Conservation (phyloP, 768 basidiomycete genomes). For the Tylopilus rubrobrunneus region DNA sequence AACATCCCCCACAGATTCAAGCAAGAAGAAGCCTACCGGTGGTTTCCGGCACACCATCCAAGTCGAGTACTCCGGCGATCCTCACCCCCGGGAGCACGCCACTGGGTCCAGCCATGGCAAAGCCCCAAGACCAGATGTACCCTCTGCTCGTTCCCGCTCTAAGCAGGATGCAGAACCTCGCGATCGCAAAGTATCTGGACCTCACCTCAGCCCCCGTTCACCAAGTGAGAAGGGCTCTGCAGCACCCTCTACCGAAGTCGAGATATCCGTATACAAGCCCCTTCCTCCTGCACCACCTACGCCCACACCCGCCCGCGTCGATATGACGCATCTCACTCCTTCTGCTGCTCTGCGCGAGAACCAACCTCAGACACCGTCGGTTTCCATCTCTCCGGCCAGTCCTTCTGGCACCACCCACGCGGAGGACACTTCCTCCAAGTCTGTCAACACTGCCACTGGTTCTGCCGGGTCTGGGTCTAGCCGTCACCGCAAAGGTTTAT, state of each 20-base stretch:
- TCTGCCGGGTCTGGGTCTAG: slow-evolving; percentile 41
- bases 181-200: slow-evolving; percentile 16
- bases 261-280: slow-evolving; percentile 22
- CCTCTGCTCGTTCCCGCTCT: slow-evolving; percentile 9
- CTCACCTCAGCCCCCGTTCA: slow-evolving; percentile 1
- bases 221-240: slow-evolving; percentile 17
- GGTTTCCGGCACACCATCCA: slow-evolving; percentile 91
- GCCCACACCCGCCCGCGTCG: slow-evolving; percentile 17
- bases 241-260: slow-evolving; percentile 11
- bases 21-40: slow-evolving; percentile 41
- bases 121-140: slow-evolving; percentile 13
- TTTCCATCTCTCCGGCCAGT: slow-evolving; percentile 40
- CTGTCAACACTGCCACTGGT: slow-evolving; percentile 25
- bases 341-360: slow-evolving; percentile 27
- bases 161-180: slow-evolving; percentile 16
- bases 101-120: slow-evolving; percentile 21
- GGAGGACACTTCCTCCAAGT: slow-evolving; percentile 28
- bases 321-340: slow-evolving; percentile 20
- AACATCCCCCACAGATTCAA: slow-evolving; percentile 37
- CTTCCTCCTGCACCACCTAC: slow-evolving; percentile 28
- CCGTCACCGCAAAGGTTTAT: slow-evolving; percentile 65
- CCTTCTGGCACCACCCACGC: slow-evolving; percentile 34
- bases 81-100: slow-evolving; percentile 22
- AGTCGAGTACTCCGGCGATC: slow-evolving; percentile 81
- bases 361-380: slow-evolving; percentile 27